Evolutionary conservation across 1,284 basidiomycete species (phyloP).

Genomic region (Ceratobasidium sp.): DNA sequence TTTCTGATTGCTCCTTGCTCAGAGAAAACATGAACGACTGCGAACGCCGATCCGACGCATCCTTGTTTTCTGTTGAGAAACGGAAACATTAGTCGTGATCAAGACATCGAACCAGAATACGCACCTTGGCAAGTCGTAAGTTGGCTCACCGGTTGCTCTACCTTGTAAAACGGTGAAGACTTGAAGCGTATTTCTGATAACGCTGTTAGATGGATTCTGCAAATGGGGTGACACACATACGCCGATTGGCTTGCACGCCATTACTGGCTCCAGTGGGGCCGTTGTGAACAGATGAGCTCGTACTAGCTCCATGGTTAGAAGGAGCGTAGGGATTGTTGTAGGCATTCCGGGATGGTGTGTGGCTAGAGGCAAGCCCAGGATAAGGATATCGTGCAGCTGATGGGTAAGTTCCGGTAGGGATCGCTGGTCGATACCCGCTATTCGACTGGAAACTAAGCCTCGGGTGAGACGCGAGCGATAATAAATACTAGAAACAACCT

Average conservation of each 20-base stretch:
- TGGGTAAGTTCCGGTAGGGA: constrained; percentile 42
- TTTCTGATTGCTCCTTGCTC: constrained; percentile 71
- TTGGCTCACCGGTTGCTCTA: constrained; percentile 73
- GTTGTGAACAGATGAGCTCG: constrained; percentile 17
- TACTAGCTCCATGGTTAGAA: constrained; percentile 34
- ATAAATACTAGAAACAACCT: constrained; percentile 1
- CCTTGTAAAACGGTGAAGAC: constrained; percentile 79
- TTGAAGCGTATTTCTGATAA: constrained; percentile 78
- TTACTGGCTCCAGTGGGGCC: constrained; percentile 8
- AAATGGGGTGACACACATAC: constrained; percentile 11
- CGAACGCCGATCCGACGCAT: constrained; percentile 78
- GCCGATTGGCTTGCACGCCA: constrained; percentile 19
- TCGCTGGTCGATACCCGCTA: constrained; percentile 19
- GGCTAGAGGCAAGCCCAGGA: constrained; percentile 30
- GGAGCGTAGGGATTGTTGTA: constrained; percentile 37
- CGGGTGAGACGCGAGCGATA: neutral
- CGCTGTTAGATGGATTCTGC: neutral
- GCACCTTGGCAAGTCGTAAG: constrained; percentile 81
- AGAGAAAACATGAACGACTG: constrained; percentile 73
- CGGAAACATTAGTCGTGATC: neutral
- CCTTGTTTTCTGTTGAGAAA: constrained; percentile 73
- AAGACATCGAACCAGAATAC: constrained; percentile 44
- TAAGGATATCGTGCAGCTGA: constrained; percentile 26
- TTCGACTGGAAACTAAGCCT: constrained; percentile 27
- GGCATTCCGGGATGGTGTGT: constrained; percentile 14